These are phyloP conservation scores for Cenchrus americanus DNA, from an alignment of 176 grass and related monocot species.

Conservation along the genomic window DNA sequence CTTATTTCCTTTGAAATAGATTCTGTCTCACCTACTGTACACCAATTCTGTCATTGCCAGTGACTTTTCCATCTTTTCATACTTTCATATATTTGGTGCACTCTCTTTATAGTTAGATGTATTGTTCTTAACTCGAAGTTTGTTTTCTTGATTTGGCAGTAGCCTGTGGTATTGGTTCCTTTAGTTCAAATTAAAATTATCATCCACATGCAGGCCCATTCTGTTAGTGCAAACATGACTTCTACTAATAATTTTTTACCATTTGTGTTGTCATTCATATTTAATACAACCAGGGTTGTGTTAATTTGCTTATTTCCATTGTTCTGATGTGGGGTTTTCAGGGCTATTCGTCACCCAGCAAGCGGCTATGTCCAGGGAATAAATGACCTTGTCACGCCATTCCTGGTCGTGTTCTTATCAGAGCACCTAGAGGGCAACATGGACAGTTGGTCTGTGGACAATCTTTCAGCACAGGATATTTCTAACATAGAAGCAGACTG, in stretches of 20 bases:
- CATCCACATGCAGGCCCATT: not conserved
- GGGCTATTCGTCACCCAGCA: slow-evolving; percentile 95
- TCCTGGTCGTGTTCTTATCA: slow-evolving; percentile 90
- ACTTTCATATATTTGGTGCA: not conserved
- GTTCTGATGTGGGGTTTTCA: slow-evolving; percentile 42
- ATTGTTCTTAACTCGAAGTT: not conserved
- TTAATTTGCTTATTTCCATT: slow-evolving; percentile 15
- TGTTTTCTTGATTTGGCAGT: not conserved
- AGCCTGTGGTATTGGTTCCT: not conserved
- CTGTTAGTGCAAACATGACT: not conserved
- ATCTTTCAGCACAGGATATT: slow-evolving; percentile 70
- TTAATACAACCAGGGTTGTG: not conserved
- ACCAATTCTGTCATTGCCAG: not conserved
- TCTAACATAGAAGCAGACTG: slow-evolving; percentile 93
- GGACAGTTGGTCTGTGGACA: slow-evolving; percentile 80
- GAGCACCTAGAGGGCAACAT: slow-evolving; percentile 87
- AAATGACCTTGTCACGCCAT: slow-evolving; percentile 94
- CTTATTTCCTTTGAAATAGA: not conserved
- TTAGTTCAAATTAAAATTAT: not conserved
- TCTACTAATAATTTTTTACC: not conserved
- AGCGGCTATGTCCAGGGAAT: slow-evolving; percentile 99
- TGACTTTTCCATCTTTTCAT: not conserved
- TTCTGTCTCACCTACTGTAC: not conserved
- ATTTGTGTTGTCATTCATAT: not conserved
- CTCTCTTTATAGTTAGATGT: not conserved